phyloP scores from a whole-genome alignment of 108 stramenopile genomes.

The Tribonema minus region DNA sequence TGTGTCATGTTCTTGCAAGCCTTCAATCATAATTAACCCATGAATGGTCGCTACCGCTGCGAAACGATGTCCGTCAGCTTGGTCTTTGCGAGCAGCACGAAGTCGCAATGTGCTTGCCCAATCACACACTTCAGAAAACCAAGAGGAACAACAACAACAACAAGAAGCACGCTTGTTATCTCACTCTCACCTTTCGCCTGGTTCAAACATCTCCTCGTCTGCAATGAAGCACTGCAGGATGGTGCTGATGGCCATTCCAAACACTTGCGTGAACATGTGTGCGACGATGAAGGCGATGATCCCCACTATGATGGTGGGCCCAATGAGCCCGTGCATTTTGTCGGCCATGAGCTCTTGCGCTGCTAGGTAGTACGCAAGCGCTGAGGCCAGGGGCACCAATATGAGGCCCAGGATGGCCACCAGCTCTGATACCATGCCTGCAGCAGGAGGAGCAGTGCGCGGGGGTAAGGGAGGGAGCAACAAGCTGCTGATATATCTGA shows the following conservation, averaged over 20 bases:
- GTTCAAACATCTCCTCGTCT: conserved; percentile 60
- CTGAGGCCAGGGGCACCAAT: conserved; percentile 19
- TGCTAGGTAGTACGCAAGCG: conserved; percentile 12
- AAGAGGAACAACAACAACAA: too few relatives aligned
- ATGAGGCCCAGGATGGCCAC: neutral
- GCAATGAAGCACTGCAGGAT: conserved; percentile 59
- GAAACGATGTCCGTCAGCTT: too few relatives aligned
- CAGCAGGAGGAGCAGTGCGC: neutral
- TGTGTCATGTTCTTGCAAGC: too few relatives aligned
- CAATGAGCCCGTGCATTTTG: conserved; percentile 20
- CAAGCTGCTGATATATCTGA: neutral
- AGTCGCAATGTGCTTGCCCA: neutral
- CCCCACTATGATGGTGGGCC: conserved; percentile 21
- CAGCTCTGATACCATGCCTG: neutral
- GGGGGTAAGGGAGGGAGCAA: neutral
- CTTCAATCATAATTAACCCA: too few relatives aligned
- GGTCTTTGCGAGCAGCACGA: neutral
- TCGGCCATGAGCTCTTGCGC: conserved; percentile 4
- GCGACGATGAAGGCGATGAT: conserved; percentile 27
- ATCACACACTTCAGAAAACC: too few relatives aligned
- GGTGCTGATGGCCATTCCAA: conserved; percentile 56
- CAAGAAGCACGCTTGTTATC: too few relatives aligned
- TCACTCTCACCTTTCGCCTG: neutral
- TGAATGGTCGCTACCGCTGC: too few relatives aligned
- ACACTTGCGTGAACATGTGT: conserved; percentile 48